Evolutionary conservation across 2,329 filamentous ascomycete species (phyloP), one percentile per base, ranked within the genome.

Genomic region (Hypomyces rosellus): DNA sequence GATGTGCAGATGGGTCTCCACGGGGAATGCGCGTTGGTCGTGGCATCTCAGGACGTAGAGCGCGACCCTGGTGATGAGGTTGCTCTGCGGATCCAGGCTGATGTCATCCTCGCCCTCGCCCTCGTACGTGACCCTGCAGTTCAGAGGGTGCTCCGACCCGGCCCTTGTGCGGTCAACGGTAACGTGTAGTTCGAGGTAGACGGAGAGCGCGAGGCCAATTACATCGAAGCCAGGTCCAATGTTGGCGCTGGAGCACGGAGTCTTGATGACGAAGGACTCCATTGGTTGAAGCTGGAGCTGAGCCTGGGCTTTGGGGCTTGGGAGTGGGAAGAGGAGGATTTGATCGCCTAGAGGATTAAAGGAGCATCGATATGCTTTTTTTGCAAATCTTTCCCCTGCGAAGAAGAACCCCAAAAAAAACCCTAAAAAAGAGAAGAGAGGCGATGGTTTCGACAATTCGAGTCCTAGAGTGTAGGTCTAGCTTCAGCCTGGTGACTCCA

Each of bases 221-320:
- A 96, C 92, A 75, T 99, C 92, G 77, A 97, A 99, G 52, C 92
- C 92, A 45, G 92, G 92, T 59, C 89, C 92, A 65, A 97, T 96
- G 76, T 97, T 97, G 73, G 92, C 92, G 55, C 91, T 96, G 54
- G 92, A 97, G 74, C 89, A 95, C 57, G 92, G 92, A 55, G 89
- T 89, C 72, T 80, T 82, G 76, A 90, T 88, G 59, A 78, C 73
- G 69, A 87, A 85, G 49, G 80, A 81, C 63, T 82, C 78, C 72
- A 77, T 76, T 61, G 53, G 13, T n/a, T 5, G 20, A 20, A 20
- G 20, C 20, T 20, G 20, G 30, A 34, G n/a, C 39, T 30, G 20
- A 9, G 33, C n/a, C 22, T 49, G 8, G 42, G 30, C 25, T 34
- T 36, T 36, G 40, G 20, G 11, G 8, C 20, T 16, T 16, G 22